Evolutionary conservation across 2,329 filamentous ascomycete genomes (phyloP).

Genomic region (Fonsecaea pugnacius): DNA sequence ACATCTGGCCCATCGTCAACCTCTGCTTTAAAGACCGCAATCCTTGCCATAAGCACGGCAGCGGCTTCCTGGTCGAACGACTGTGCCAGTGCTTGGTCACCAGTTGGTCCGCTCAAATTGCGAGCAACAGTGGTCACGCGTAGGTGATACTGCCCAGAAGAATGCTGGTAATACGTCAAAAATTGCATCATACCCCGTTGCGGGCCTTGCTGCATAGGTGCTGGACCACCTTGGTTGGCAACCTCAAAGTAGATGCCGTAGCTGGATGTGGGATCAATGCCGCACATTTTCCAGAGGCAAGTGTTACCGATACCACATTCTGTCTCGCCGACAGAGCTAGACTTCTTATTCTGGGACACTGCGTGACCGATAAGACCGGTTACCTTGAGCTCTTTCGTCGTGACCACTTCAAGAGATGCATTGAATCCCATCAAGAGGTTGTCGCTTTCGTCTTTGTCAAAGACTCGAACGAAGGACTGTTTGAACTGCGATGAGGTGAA

Average conservation of each 20-base stretch:
- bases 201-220: conserved; percentile 80
- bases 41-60: conserved; percentile 97
- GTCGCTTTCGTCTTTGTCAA: conserved; percentile 94
- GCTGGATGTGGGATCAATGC: conserved; percentile 89
- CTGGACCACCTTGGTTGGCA: conserved; percentile 85
- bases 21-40: conserved; percentile 98
- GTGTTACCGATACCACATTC: conserved; percentile 99
- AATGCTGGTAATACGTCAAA: conserved; percentile 97
- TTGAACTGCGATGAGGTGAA: conserved; percentile 99
- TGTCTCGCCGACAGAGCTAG: conserved; percentile 92
- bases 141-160: conserved; percentile 92
- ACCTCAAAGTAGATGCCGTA: conserved; percentile 99
- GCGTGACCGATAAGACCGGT: conserved; percentile 97
- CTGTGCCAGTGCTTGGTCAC: conserved; percentile 91
- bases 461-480: conserved; percentile 95
- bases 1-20: conserved; percentile 99
- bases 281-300: conserved; percentile 99
- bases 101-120: conserved; percentile 88
- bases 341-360: conserved; percentile 97
- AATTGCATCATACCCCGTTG: conserved; percentile 98
- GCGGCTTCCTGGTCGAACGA: conserved; percentile 98
- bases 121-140: conserved; percentile 92
- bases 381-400: conserved; percentile 97
- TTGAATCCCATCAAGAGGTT: conserved; percentile 99
- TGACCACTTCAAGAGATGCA: conserved; percentile 90